Percentiles rank a stretch among this genome's conserved stretches.
Evolutionary conservation across 768 basidiomycete species (phyloP).

Genomic region (Amanita phalloides): DNA sequence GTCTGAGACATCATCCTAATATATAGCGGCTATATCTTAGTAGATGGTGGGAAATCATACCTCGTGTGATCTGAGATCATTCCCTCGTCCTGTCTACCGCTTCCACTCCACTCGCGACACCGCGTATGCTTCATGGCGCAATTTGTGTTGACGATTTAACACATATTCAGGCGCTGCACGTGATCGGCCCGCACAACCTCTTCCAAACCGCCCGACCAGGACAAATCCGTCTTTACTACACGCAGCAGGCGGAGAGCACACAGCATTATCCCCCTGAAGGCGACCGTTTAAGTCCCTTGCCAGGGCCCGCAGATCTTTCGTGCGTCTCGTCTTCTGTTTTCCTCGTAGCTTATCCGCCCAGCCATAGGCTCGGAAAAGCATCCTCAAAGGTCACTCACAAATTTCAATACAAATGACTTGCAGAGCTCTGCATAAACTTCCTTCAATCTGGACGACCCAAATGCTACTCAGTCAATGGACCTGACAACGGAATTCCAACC

Average conservation of each 20-base stretch:
- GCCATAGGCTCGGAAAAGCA: slow-evolving; percentile 64
- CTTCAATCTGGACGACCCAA: slow-evolving; percentile 16
- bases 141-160: no score
- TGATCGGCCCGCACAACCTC: no score
- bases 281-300: slow-evolving; percentile 59
- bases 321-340: slow-evolving; percentile 22
- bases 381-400: slow-evolving; percentile 51
- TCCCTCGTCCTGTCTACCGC: no score
- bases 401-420: slow-evolving; percentile 24
- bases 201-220: slow-evolving; percentile 45
- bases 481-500: slow-evolving; percentile 43
- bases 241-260: slow-evolving; percentile 56
- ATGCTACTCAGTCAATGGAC: slow-evolving; percentile 47
- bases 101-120: no score
- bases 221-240: slow-evolving; percentile 30
- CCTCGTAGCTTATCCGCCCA: neutral
- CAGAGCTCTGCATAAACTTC: slow-evolving; percentile 14
- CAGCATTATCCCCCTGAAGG: slow-evolving; percentile 70
- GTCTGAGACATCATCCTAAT: no score
- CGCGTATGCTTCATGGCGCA: no score
- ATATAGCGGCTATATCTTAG: no score
- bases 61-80: no score
- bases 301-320: slow-evolving; percentile 60
- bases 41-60: no score
- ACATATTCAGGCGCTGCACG: no score